These are phyloP conservation scores for Rhododendron molle DNA, from an alignment of 148 eudicot genomes.

Conservation along the genomic window DNA sequence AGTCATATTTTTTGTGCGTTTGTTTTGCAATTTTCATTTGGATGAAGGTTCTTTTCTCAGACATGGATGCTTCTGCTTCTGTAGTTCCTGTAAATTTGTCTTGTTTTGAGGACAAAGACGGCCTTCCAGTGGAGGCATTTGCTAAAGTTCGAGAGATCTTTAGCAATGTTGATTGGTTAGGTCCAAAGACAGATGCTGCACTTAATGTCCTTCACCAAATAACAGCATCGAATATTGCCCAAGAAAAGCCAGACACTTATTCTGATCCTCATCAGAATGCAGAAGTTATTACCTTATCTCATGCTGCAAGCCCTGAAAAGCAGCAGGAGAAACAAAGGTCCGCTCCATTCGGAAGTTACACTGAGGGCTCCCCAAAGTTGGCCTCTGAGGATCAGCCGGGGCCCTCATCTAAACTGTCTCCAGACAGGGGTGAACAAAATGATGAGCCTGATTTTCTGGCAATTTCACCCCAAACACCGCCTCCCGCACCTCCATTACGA, in stretches of 20 bases:
- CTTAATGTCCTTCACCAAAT: slow-evolving; percentile 53
- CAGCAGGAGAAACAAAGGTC: slow-evolving; percentile 22
- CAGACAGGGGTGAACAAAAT: slow-evolving; percentile 19
- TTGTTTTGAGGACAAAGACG: slow-evolving; percentile 83
- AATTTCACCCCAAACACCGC: slow-evolving; percentile 13
- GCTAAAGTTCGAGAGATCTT: slow-evolving; percentile 85
- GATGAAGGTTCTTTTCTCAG: slow-evolving; percentile 86
- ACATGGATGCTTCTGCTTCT: slow-evolving; percentile 70
- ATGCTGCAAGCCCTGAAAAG: slow-evolving; percentile 21
- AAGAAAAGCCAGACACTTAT: slow-evolving; percentile 27
- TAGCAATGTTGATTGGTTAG: slow-evolving; percentile 78
- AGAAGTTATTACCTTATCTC: slow-evolving; percentile 17
- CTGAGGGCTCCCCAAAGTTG: slow-evolving; percentile 8
- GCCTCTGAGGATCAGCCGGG: slow-evolving; percentile 17
- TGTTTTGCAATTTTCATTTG: slow-evolving; percentile 10
- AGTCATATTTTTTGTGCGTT: neutral
- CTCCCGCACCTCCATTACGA: slow-evolving; percentile 12
- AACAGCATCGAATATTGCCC: slow-evolving; percentile 28
- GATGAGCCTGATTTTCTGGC: slow-evolving; percentile 13
- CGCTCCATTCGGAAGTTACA: slow-evolving; percentile 7
- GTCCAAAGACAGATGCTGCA: slow-evolving; percentile 59
- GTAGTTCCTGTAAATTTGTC: slow-evolving; percentile 47
- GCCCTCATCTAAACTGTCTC: slow-evolving; percentile 8
- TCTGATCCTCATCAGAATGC: slow-evolving; percentile 18
- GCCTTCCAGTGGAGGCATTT: slow-evolving; percentile 94